These are phyloP conservation scores for Chalaropsis ovoidea DNA, from an alignment of 2,329 filamentous ascomycete species.

Conservation along the genomic window DNA sequence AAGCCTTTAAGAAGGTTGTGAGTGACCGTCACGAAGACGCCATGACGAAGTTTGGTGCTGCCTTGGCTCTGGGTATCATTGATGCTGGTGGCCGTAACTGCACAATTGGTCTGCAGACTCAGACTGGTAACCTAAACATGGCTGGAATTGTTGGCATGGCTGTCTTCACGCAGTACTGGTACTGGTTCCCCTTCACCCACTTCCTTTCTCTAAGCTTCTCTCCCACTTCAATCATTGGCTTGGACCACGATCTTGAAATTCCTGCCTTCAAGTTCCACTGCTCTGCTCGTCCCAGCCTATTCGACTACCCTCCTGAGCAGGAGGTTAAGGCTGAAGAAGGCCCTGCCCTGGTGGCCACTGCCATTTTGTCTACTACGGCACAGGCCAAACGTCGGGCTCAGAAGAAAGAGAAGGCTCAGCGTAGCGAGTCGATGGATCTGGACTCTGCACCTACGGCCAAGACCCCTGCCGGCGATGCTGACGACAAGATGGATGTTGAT, in stretches of 20 bases:
- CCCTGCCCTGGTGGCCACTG: conserved; percentile 86
- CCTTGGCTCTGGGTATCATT: conserved; percentile 89
- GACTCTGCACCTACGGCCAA: conserved; percentile 62
- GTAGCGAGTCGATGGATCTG: conserved; percentile 90
- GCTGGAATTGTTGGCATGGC: conserved; percentile 95
- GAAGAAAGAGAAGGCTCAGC: conserved; percentile 83
- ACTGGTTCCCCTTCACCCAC: conserved; percentile 98
- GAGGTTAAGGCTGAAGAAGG: conserved; percentile 92
- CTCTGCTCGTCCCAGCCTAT: conserved; percentile 85
- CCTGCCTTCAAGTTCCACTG: conserved; percentile 93
- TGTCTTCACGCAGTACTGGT: conserved; percentile 99
- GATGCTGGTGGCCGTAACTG: conserved; percentile 97
- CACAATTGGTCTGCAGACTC: conserved; percentile 93
- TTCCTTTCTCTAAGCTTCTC: conserved; percentile 93
- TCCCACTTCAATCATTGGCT: conserved; percentile 89
- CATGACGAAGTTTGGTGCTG: conserved; percentile 97
- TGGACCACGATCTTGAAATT: conserved; percentile 88
- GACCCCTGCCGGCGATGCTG: conserved; percentile 36
- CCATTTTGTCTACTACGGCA: conserved; percentile 89
- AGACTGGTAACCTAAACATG: conserved; percentile 98
- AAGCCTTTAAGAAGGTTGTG: conserved; percentile 88
- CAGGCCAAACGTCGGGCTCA: conserved; percentile 92
- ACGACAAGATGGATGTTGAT: conserved; percentile 84
- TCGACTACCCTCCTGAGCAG: conserved; percentile 95
- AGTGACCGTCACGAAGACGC: conserved; percentile 94